phyloP scores from a whole-genome alignment of 2,329 filamentous ascomycete species.

The Phialemoniopsis sp. region DNA sequence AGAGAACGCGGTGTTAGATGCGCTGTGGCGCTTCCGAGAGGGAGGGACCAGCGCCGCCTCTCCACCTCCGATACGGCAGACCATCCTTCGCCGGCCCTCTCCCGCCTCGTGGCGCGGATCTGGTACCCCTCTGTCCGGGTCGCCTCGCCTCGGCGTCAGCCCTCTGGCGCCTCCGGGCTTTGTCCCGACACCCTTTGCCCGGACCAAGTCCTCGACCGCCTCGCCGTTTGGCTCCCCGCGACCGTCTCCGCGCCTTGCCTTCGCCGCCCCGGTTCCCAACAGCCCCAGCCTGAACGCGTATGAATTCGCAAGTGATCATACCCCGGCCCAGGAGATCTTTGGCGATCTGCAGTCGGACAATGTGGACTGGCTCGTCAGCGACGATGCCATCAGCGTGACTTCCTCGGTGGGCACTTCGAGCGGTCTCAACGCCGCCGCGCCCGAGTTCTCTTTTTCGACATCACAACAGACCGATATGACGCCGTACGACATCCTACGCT shows the following conservation, averaged over 20 bases:
- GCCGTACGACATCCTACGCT: slow-evolving; percentile 95
- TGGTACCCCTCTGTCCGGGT: slow-evolving; percentile 76
- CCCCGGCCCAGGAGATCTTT: slow-evolving; percentile 73
- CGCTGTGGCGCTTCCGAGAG: slow-evolving; percentile 80
- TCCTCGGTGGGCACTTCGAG: slow-evolving; percentile 68
- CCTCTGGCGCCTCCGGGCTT: slow-evolving; percentile 84
- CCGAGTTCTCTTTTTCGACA: slow-evolving; percentile 60
- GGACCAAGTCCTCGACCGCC: slow-evolving; percentile 75
- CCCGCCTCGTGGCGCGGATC: slow-evolving; percentile 88
- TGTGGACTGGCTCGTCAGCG: slow-evolving; percentile 95
- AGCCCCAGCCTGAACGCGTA: slow-evolving; percentile 93
- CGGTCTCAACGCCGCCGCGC: slow-evolving; percentile 72
- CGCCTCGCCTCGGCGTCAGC: slow-evolving; percentile 75
- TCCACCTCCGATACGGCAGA: slow-evolving; percentile 82
- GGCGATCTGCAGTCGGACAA: slow-evolving; percentile 91
- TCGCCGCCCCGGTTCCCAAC: slow-evolving; percentile 91
- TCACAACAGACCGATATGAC: slow-evolving; percentile 84
- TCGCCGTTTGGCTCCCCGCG: slow-evolving; percentile 82
- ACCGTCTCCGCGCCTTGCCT: slow-evolving; percentile 83
- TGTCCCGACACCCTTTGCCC: slow-evolving; percentile 70
- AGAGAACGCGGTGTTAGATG: slow-evolving; percentile 87
- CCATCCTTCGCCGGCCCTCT: slow-evolving; percentile 83
- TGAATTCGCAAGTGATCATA: slow-evolving; percentile 81
- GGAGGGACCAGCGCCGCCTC: slow-evolving; percentile 62
- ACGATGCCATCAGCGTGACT: slow-evolving; percentile 74